A percentile compares a stretch with the other conserved stretches of the same genome.
Conservation (phyloP, 139 green algal genomes). For the Gonium pectorale region DNA sequence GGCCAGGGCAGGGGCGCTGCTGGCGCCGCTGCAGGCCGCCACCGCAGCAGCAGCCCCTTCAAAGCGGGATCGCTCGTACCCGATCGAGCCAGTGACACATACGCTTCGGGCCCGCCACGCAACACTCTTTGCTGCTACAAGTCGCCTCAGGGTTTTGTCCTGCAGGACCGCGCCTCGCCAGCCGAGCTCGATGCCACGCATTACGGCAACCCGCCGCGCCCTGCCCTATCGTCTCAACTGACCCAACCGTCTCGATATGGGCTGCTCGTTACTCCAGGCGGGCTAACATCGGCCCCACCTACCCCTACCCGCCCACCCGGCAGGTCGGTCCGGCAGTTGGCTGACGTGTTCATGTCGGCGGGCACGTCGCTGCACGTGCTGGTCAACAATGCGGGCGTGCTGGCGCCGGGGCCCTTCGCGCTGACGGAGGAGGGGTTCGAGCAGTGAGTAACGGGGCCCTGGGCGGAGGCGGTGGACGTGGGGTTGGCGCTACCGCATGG, state of each 20-base stretch:
- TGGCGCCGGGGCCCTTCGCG: slow-evolving; percentile 44
- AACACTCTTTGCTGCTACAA: no score
- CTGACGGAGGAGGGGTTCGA: slow-evolving; percentile 23
- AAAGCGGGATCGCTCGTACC: no score
- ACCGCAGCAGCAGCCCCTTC: no score
- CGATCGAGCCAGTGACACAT: no score
- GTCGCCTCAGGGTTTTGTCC: no score
- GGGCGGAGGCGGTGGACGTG: background rate
- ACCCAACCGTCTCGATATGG: background rate
- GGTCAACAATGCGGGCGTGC: slow-evolving; percentile 82
- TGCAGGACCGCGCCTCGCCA: no score
- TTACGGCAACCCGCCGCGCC: no score
- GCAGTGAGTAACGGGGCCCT: background rate
- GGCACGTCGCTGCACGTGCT: slow-evolving; percentile 66
- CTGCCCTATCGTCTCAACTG: background rate
- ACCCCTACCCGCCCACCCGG: background rate
- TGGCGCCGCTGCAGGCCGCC: no score
- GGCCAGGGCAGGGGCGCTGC: no score
- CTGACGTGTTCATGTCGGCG: slow-evolving; percentile 46
- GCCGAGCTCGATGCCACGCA: no score
- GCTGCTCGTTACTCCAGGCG: background rate
- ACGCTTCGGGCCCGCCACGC: no score
- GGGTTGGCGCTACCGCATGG: no score
- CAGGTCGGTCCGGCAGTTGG: slow-evolving; percentile 59
- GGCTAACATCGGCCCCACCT: background rate